Evolutionary conservation across 129 eudicot species (phyloP).

Genomic region (Tanacetum coccineum): DNA sequence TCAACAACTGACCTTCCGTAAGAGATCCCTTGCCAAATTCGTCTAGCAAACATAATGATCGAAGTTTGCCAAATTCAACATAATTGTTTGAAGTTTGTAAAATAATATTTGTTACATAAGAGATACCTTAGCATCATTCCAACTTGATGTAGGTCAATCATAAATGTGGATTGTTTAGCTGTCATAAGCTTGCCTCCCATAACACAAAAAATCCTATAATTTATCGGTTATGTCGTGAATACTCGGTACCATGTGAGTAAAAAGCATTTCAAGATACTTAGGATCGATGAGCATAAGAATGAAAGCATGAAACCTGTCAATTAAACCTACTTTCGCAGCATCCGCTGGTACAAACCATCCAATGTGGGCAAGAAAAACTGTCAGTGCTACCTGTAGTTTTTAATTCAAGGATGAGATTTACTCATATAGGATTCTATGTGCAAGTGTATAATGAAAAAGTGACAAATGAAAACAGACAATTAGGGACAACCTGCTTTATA

Average conservation of each 20-base stretch:
- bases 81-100: background rate
- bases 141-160: slow-evolving; percentile 89
- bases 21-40: slow-evolving; percentile 97
- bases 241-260: no score
- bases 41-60: slow-evolving; percentile 70
- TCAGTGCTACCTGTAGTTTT: slow-evolving; percentile 76
- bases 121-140: slow-evolving; percentile 85
- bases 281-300: background rate
- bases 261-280: no score
- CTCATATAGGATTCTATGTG: background rate
- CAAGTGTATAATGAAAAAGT: slow-evolving; percentile 14
- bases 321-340: slow-evolving; percentile 82
- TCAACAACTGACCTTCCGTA: slow-evolving; percentile 56
- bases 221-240: background rate
- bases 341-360: slow-evolving; percentile 95
- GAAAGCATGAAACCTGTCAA: slow-evolving; percentile 55
- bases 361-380: slow-evolving; percentile 83
- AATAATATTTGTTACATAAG: background rate
- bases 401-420: background rate
- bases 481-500: slow-evolving; percentile 67
- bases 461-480: slow-evolving; percentile 1
- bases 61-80: slow-evolving; percentile 36
- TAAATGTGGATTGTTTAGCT: slow-evolving; percentile 87
- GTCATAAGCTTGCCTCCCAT: slow-evolving; percentile 82
- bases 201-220: slow-evolving; percentile 64